Evolutionary conservation across 768 basidiomycete species (phyloP).

Genomic region (Rhodotorula sphaerocarpa): DNA sequence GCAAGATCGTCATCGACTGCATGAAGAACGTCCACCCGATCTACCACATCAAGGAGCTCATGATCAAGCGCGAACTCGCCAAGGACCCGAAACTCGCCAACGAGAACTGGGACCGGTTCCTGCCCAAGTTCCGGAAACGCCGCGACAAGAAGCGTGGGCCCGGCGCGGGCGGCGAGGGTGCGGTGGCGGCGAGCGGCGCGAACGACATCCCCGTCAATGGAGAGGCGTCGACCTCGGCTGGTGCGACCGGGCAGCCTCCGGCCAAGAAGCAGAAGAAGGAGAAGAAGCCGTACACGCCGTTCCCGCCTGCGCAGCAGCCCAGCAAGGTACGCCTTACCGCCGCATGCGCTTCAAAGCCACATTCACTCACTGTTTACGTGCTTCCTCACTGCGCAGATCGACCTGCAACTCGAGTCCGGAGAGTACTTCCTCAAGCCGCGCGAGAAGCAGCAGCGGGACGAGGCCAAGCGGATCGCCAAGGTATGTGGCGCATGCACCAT

Average conservation of each 20-base stretch:
- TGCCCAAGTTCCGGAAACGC: slow-evolving; percentile 87
- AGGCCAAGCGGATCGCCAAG: slow-evolving; percentile 66
- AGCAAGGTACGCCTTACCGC: slow-evolving; percentile 59
- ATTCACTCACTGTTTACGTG: not conserved
- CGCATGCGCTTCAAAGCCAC: too few species aligned
- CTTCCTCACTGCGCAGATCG: slow-evolving; percentile 52
- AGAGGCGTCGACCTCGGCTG: slow-evolving; percentile 60
- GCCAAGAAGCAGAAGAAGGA: slow-evolving; percentile 96
- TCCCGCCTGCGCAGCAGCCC: slow-evolving; percentile 88
- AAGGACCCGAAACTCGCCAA: slow-evolving; percentile 92
- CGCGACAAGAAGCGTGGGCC: slow-evolving; percentile 78
- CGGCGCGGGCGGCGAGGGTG: slow-evolving; percentile 4
- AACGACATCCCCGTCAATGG: slow-evolving; percentile 50
- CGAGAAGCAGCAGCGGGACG: slow-evolving; percentile 72
- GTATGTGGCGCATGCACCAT: not conserved
- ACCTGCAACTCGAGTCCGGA: slow-evolving; percentile 88
- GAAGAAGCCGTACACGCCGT: slow-evolving; percentile 65
- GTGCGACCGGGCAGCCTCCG: slow-evolving; percentile 63
- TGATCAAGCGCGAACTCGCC: slow-evolving; percentile 94
- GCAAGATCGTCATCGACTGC: slow-evolving; percentile 92
- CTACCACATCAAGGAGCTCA: slow-evolving; percentile 98
- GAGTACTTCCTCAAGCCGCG: slow-evolving; percentile 93
- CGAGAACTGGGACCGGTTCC: slow-evolving; percentile 94
- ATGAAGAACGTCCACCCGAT: slow-evolving; percentile 99
- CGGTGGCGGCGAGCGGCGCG: slow-evolving; percentile 41